Percentiles rank a stretch among this genome's conserved stretches.
Conservation (phyloP, 2,329 filamentous ascomycete genomes). For the Pyrenochaeta sp. region DNA sequence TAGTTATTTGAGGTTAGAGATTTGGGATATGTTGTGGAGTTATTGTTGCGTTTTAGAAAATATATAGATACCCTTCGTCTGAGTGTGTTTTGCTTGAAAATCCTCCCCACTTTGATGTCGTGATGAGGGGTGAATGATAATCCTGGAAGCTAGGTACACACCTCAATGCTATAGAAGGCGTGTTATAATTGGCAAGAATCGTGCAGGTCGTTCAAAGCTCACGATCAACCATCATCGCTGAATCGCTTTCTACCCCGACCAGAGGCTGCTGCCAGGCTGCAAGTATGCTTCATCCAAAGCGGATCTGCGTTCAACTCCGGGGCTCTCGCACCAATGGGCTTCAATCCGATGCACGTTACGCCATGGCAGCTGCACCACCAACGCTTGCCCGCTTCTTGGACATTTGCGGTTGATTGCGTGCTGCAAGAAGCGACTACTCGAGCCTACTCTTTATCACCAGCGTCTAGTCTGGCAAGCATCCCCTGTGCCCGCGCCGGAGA, state of each 20-base stretch:
- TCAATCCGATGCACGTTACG: slow-evolving; percentile 8
- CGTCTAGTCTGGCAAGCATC: slow-evolving; percentile 8
- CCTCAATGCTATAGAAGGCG: too few species aligned
- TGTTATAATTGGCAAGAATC: too few species aligned
- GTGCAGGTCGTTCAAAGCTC: too few species aligned
- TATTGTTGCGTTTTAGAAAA: too few species aligned
- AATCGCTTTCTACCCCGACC: too few species aligned
- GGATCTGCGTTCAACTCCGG: neutral
- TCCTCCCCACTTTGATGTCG: too few species aligned
- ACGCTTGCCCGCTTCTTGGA: slow-evolving; percentile 7
- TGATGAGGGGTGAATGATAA: too few species aligned
- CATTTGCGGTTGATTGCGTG: slow-evolving; percentile 2
- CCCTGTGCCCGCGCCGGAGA: neutral
- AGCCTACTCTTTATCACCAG: slow-evolving; percentile 3
- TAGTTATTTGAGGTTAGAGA: too few species aligned
- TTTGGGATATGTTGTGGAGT: too few species aligned
- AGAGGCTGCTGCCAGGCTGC: neutral
- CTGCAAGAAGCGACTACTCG: slow-evolving; percentile 9
- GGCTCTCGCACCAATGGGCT: slow-evolving; percentile 7
- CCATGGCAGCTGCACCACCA: slow-evolving; percentile 4
- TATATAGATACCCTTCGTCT: too few species aligned
- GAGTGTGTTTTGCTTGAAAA: too few species aligned
- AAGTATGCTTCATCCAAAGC: neutral
- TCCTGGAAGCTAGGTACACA: too few species aligned
- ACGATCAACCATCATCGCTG: neutral